Evolutionary conservation across 306 rosid genomes (phyloP), one percentile per base, ranked within the genome.

Genomic region (Hippophae rhamnoides): DNA sequence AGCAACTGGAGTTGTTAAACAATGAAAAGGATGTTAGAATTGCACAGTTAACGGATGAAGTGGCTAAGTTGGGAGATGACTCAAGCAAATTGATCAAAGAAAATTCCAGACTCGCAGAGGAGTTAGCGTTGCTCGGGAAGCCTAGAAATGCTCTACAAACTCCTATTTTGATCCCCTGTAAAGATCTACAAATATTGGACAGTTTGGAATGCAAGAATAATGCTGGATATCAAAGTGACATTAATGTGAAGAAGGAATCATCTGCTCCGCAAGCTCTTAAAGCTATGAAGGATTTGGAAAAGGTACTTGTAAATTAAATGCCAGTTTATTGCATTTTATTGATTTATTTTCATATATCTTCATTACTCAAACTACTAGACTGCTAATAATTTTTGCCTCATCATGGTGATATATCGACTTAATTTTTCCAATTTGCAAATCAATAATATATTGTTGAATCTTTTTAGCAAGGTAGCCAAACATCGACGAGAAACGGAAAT

Each of bases 1-100:
- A 87, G 68, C 81, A 72, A 49, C 75, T 86, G 43, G 78, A 82
- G 71, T 85, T 84, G 41, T 75, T 76, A 18, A 81, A 73, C 61
- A 57, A 2, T 23, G 76, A 78, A 46, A 93, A 86, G 69, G 95
- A 88, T 68, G 81, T 71, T 52, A 73, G 54, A 54, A 79, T 84
- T 65, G 67, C 66, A 47, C 61, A 41, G 56, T 72, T 93, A 41
- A 67, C 67, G 67, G 73, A 78, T 62, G 66, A 79, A 76, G 66
- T 82, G 69, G 69, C 69, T 45, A 60, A 47, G 57, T 74, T 61
- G 89, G 89, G 78, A 60, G 66, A 69, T 27, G 94, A 84, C 45
- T 69, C 79, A 23, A 79, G 61, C 57, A 82, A 70, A 63, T 77
- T 86, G 58, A 93, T 70, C 58, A 78, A 68, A 41, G 88, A 86